A percentile compares a stretch with the other conserved stretches of the same genome.
These are phyloP conservation scores for Microbotryum saponariae DNA, from an alignment of 1,284 basidiomycete genomes.

Conservation along the genomic window DNA sequence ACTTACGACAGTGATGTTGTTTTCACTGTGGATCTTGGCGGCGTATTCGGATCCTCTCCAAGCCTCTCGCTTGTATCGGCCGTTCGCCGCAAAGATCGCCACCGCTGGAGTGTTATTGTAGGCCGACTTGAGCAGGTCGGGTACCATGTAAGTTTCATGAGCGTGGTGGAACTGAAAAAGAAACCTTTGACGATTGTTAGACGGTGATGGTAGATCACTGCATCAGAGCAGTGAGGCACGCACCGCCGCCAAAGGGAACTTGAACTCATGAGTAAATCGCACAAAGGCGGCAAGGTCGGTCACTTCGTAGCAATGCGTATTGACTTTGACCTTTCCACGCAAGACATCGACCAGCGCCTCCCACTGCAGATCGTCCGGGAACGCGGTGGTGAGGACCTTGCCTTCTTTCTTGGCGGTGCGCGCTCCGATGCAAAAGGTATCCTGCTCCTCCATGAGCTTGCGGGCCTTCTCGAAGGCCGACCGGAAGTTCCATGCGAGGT, in stretches of 20 bases:
- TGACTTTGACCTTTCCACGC: conserved; percentile 61
- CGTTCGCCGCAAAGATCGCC: conserved; percentile 64
- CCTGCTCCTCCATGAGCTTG: conserved; percentile 64
- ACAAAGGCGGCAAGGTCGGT: conserved; percentile 58
- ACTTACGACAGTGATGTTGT: conserved; percentile 58
- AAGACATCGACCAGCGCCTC: conserved; percentile 81
- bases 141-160: conserved; percentile 74
- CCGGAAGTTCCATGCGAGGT: conserved; percentile 54
- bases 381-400: conserved; percentile 49
- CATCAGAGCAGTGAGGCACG: background rate
- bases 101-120: conserved; percentile 57
- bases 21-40: conserved; percentile 65
- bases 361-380: conserved; percentile 72
- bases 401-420: conserved; percentile 54
- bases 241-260: conserved; percentile 48
- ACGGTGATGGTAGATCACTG: background rate
- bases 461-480: conserved; percentile 62
- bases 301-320: conserved; percentile 66
- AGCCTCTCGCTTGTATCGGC: conserved; percentile 72
- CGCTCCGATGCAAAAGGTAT: conserved; percentile 58
- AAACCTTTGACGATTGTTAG: background rate
- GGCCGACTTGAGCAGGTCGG: conserved; percentile 63
- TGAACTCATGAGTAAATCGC: conserved; percentile 71
- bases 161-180: conserved; percentile 64
- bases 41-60: conserved; percentile 81